A percentile compares a stretch with the other conserved stretches of the same genome.
Evolutionary conservation across 1,284 basidiomycete species (phyloP).

Genomic region (Ganoderma boninense): DNA sequence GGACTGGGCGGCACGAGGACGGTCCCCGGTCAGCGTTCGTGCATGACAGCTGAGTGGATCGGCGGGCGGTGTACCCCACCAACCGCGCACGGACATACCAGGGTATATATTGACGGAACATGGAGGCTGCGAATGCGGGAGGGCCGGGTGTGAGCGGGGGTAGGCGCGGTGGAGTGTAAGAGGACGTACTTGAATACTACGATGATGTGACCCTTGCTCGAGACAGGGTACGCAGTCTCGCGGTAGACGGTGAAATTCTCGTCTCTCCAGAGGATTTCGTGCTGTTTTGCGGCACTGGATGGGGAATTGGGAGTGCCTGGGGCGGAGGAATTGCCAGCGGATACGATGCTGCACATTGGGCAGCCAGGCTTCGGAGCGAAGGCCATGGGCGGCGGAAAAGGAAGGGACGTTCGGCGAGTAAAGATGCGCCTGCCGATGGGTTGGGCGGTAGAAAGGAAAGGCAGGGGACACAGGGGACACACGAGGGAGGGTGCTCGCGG

Average conservation of each 20-base stretch:
- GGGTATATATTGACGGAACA: slow-evolving; percentile 76
- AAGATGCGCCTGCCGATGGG: not conserved
- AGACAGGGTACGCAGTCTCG: slow-evolving; percentile 73
- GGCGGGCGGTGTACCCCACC: not conserved
- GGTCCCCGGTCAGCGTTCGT: slow-evolving; percentile 11
- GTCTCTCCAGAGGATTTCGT: slow-evolving; percentile 75
- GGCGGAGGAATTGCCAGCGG: slow-evolving; percentile 54
- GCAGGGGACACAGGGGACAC: not conserved
- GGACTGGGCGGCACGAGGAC: slow-evolving; percentile 52
- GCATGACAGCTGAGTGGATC: not conserved
- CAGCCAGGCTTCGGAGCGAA: slow-evolving; percentile 73
- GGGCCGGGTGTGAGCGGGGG: slow-evolving; percentile 6
- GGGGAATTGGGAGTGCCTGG: slow-evolving; percentile 52
- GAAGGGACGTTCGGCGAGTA: slow-evolving; percentile 2
- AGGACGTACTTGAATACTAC: slow-evolving; percentile 77
- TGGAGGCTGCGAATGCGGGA: slow-evolving; percentile 58
- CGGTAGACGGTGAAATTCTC: slow-evolving; percentile 78
- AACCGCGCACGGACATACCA: slow-evolving; percentile 54
- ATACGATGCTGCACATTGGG: slow-evolving; percentile 77
- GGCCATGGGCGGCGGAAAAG: slow-evolving; percentile 45
- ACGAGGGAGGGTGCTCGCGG: not conserved
- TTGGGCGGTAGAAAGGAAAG: not conserved
- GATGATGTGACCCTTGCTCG: slow-evolving; percentile 72
- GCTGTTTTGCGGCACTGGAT: slow-evolving; percentile 52
- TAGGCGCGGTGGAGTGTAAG: slow-evolving; percentile 37